Conservation (phyloP, 345 rosid species). For the Microthlaspi erraticum region DNA sequence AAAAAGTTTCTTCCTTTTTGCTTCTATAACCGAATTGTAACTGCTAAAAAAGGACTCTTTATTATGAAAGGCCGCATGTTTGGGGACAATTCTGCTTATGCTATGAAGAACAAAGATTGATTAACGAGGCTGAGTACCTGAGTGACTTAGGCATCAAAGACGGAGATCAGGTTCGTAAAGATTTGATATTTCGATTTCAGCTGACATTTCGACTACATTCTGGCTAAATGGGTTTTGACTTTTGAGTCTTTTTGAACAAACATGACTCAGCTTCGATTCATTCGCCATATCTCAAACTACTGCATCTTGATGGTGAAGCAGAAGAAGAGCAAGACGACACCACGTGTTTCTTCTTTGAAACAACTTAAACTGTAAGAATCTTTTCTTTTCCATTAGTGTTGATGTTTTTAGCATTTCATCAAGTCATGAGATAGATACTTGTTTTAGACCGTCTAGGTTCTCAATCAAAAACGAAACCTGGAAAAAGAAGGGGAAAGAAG, state of each 20-base stretch:
- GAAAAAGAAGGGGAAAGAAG: conserved; percentile 21
- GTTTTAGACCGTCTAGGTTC: conserved; percentile 35
- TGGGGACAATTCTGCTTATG: conserved; percentile 88
- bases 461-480: conserved; percentile 22
- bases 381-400: conserved; percentile 11
- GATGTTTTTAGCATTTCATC: neutral
- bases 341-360: conserved; percentile 37
- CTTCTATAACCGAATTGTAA: neutral
- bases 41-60: conserved; percentile 1
- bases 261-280: conserved; percentile 67
- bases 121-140: conserved; percentile 59
- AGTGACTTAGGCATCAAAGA: conserved; percentile 69
- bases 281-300: conserved; percentile 62
- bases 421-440: conserved; percentile 1
- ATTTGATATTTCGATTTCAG: no score
- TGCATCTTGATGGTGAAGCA: conserved; percentile 46
- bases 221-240: conserved; percentile 8
- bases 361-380: conserved; percentile 54
- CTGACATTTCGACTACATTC: neutral
- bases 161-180: conserved; percentile 85
- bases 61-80: conserved; percentile 68
- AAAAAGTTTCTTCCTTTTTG: neutral
- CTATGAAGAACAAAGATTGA: conserved; percentile 60
- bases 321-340: conserved; percentile 44
- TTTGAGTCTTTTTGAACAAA: conserved; percentile 13